Conservation (phyloP, 2,329 filamentous ascomycete genomes). For the Paraphaeosphaeria minitans region DNA sequence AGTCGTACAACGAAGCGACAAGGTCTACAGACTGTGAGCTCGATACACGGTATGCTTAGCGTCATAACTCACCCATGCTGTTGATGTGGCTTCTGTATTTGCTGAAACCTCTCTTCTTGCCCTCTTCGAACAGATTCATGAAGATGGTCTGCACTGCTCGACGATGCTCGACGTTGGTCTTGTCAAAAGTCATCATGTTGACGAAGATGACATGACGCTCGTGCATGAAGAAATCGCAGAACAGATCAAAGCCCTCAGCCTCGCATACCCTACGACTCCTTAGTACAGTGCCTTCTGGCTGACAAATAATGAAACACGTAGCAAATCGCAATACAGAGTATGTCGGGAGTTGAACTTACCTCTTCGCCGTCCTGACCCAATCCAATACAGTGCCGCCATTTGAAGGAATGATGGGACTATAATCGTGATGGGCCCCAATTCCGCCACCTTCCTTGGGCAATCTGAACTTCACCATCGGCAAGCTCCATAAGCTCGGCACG, state of each 20-base stretch:
- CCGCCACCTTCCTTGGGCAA: slow-evolving; percentile 34
- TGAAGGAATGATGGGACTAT: slow-evolving; percentile 38
- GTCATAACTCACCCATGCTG: slow-evolving; percentile 32
- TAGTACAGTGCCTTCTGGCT: not conserved
- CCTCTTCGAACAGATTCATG: slow-evolving; percentile 32
- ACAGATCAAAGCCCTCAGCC: slow-evolving; percentile 50
- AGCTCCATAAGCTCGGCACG: slow-evolving; percentile 36
- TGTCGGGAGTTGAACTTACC: slow-evolving; percentile 10
- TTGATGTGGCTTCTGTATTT: slow-evolving; percentile 41
- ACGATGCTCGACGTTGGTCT: slow-evolving; percentile 49
- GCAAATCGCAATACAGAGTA: not conserved
- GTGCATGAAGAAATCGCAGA: slow-evolving; percentile 58
- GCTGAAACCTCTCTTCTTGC: slow-evolving; percentile 36
- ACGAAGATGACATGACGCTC: slow-evolving; percentile 55
- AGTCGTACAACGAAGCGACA: slow-evolving; percentile 38
- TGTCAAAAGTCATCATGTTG: slow-evolving; percentile 57
- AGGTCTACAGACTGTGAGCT: slow-evolving; percentile 24
- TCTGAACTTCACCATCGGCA: slow-evolving; percentile 42
- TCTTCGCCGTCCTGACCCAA: slow-evolving; percentile 51
- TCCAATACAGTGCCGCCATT: slow-evolving; percentile 48
- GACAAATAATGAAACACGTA: not conserved
- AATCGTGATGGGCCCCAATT: slow-evolving; percentile 41
- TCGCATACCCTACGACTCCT: slow-evolving; percentile 45
- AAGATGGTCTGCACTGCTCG: slow-evolving; percentile 41
- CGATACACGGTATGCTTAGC: not conserved